Percentiles rank a stretch among this genome's conserved stretches.
Conservation (phyloP, 371 early-diverging fungal genomes). For the Smittium culicis region DNA sequence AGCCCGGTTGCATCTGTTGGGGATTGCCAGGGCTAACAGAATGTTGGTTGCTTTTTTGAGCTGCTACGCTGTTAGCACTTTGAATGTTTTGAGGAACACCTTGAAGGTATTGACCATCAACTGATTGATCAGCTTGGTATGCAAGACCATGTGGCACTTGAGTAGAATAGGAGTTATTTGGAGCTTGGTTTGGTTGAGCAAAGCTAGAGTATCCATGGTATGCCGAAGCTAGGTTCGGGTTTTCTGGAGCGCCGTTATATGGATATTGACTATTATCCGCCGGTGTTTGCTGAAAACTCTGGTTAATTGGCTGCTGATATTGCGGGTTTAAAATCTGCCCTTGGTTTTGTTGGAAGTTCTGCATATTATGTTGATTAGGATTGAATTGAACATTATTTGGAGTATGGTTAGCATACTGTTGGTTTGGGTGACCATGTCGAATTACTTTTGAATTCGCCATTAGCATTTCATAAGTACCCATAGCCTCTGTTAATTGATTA, state of each 20-base stretch:
- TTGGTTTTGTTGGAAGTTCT: background rate
- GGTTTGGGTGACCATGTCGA: background rate
- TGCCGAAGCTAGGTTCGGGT: background rate
- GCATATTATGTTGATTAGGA: background rate
- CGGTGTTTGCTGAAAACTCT: background rate
- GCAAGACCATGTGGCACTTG: background rate
- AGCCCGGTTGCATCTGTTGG: background rate
- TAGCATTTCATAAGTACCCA: slow-evolving; percentile 25
- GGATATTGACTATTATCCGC: background rate
- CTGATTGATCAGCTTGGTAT: background rate
- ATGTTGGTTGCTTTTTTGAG: background rate
- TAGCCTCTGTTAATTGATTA: slow-evolving; percentile 21
- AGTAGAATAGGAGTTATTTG: background rate
- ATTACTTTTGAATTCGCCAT: slow-evolving; percentile 14
- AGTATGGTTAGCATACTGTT: background rate
- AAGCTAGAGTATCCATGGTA: background rate
- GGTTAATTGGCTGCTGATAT: slow-evolving; percentile 6
- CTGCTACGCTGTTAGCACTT: background rate
- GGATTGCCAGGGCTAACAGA: background rate
- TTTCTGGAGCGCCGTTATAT: background rate
- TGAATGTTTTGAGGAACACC: background rate
- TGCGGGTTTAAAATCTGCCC: background rate
- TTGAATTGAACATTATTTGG: background rate
- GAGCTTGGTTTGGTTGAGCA: slow-evolving; percentile 1
- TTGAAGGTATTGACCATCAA: background rate